Percentiles rank a stretch among this genome's conserved stretches.
These are phyloP conservation scores for Penicillium hordei DNA, from an alignment of 2,329 filamentous ascomycete species.

Conservation along the genomic window DNA sequence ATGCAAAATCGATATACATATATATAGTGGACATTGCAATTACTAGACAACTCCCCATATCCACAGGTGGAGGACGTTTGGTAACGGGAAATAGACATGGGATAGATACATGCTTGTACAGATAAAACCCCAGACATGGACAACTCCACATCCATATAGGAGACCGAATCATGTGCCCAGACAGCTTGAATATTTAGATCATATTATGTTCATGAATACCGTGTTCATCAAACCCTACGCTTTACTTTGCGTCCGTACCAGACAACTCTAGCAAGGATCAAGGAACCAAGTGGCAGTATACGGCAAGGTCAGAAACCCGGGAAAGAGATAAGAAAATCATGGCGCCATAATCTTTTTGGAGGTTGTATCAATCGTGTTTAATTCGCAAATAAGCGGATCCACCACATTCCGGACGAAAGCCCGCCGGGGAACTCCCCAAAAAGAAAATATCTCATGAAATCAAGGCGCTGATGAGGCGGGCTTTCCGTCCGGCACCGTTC, in stretches of 20 bases:
- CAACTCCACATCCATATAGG: neutral
- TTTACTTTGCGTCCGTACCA: neutral
- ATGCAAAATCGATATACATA: neutral
- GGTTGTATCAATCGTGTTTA: conserved; percentile 31
- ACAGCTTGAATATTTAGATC: too few relatives aligned
- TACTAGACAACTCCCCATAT: neutral
- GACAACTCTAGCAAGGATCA: neutral
- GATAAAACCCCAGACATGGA: neutral
- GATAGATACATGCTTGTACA: neutral
- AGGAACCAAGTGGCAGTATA: conserved; percentile 1
- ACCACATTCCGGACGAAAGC: conserved; percentile 27
- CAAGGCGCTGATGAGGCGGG: conserved; percentile 30
- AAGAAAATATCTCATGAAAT: conserved; percentile 31
- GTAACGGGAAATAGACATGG: neutral
- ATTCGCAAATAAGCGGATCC: conserved; percentile 25
- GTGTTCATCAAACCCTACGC: neutral
- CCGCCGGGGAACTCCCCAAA: conserved; percentile 28
- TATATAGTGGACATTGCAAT: neutral
- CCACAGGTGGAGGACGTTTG: neutral
- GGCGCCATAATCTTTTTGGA: conserved; percentile 31
- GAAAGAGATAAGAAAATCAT: conserved; percentile 18
- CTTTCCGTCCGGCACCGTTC: conserved; percentile 29
- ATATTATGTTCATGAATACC: neutral
- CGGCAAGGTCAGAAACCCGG: neutral
- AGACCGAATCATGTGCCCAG: neutral